Evolutionary conservation across 2,329 filamentous ascomycete species (phyloP), one percentile per base, ranked within the genome.

Genomic region (Rhytidhysteron rufulum): DNA sequence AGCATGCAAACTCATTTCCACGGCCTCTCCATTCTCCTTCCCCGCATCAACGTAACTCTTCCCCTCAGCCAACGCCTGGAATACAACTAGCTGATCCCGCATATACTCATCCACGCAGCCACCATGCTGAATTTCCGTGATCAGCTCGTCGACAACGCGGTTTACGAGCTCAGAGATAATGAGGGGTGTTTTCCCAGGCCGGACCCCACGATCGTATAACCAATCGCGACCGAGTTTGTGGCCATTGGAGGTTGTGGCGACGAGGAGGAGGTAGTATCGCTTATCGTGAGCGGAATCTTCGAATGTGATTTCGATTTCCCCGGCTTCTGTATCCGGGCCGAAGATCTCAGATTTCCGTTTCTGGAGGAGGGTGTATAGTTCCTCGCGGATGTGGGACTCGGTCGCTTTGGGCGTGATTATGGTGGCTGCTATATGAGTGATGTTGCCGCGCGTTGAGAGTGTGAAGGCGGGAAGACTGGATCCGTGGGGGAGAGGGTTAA

Each of bases 1-100:
- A 0, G 68, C 57, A 60, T 75, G 72, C 35, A 75, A 43, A 55
- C 68, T 72, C 20, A 60, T 48, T 41, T 64, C 52, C 27, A 60
- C 41, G 41, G 49, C 24, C 6, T 38, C 43, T 5, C 45, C 49
- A 9, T 57, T 50, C 15, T 42, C 43, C 18, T 45, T 3, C 16
- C 58, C 54, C n/a, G 53, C 55, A 45, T 54, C 55, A 0, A 73
- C 62, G 1, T 36, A 34, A 44, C 66, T 69, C 27, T 21, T 50
- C 1, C 73, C 73, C 7, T 60, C 49, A 4, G 75, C 75, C 16
- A 83, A 57, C 13, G 75, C 75, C 51, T 81, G 76, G 42, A 79
- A 82, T 1, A 82, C 67, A 1, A 80, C 73, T 19, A 82, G 48
- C 50, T 82, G 79, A 55, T 82, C 79, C 31, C 74, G 63, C 70